These are phyloP conservation scores for Stachybotrys chlorohalonatus DNA, from an alignment of 2,329 filamentous ascomycete species.

Conservation along the genomic window DNA sequence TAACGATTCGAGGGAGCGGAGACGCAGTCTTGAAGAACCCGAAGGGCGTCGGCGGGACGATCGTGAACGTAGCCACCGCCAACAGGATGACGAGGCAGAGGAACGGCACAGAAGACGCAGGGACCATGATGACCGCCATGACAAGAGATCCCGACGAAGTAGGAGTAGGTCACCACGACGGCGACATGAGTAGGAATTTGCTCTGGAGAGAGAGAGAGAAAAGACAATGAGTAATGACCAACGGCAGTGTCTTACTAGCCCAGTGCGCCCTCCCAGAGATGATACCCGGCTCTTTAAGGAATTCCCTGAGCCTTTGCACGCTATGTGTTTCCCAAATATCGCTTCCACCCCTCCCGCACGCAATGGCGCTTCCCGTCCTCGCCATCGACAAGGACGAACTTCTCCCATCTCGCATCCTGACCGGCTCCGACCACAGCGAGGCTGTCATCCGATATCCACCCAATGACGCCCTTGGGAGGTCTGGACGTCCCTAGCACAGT, in stretches of 20 bases:
- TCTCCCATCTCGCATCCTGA: slow-evolving; percentile 77
- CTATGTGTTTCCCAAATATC: slow-evolving; percentile 49
- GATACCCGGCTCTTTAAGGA: not conserved
- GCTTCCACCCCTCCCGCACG: slow-evolving; percentile 71
- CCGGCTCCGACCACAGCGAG: slow-evolving; percentile 73
- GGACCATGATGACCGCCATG: slow-evolving; percentile 16
- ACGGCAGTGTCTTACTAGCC: not conserved
- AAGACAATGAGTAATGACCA: not conserved
- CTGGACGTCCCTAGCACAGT: slow-evolving; percentile 41
- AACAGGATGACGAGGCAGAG: not conserved
- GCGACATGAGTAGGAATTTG: slow-evolving; percentile 16
- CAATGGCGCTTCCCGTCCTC: slow-evolving; percentile 60
- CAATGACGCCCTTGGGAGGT: slow-evolving; percentile 74
- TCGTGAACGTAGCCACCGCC: slow-evolving; percentile 5
- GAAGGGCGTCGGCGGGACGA: slow-evolving; percentile 10
- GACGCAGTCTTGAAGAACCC: slow-evolving; percentile 14
- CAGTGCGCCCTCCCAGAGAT: not conserved
- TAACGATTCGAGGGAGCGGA: slow-evolving; percentile 17
- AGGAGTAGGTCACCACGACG: slow-evolving; percentile 34
- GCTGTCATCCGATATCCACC: slow-evolving; percentile 70
- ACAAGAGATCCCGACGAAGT: slow-evolving; percentile 18
- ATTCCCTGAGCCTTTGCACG: not conserved
- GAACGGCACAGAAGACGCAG: slow-evolving; percentile 13
- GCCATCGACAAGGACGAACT: slow-evolving; percentile 62
- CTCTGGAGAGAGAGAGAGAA: slow-evolving; percentile 8